Evolutionary conservation across 1,284 basidiomycete genomes (phyloP), one percentile per base, ranked within the genome.

Genomic region (Tilletia horrida): DNA sequence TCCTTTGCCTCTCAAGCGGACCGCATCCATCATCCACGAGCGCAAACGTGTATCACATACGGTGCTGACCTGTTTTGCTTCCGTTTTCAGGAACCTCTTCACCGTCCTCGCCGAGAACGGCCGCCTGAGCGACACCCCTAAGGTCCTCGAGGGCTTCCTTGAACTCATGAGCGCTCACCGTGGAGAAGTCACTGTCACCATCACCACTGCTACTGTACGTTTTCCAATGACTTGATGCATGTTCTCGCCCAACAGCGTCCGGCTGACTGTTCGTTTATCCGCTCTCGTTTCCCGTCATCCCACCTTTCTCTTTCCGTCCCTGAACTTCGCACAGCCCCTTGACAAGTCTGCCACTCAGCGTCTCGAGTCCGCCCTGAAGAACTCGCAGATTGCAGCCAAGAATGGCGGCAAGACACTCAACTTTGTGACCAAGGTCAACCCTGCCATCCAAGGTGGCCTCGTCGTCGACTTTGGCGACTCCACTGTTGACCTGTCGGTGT

Each of bases 391-490:
- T 63, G 80, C 80, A 55, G 66, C 69, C 62, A 70, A 71, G 63
- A 67, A 68, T 59, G 75, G 74, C 65, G 79, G 76, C 61, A 79
- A 81, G 75, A 71, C 71, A 55, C 70, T 81, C 75, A 80, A 79
- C 71, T 75, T 81, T 48, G 70, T 70, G 44, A 74, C 76, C 69
- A 81, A 79, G 72, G 76, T 81, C 67, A 78, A 80, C 76, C 75
- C 78, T 11, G 66, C 73, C 57, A 73, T 81, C 67, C 76, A 79
- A 71, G 80, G 80, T 47, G 95, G 95, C 67, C 85, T 97, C 70
- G 86, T 96, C 68, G 90, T 99, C 66, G 95, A 98, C 85, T 94
- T 99, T 83, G 96, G 93, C 75, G 95, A 97, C 86, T 94, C 94
- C 86, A 93, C 92, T 67, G 91, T 97, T 77, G 96, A 98, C 85